These are phyloP conservation scores for Pseudocercospora fijiensis DNA, from an alignment of 2,329 filamentous ascomycete genomes.

Conservation along the genomic window DNA sequence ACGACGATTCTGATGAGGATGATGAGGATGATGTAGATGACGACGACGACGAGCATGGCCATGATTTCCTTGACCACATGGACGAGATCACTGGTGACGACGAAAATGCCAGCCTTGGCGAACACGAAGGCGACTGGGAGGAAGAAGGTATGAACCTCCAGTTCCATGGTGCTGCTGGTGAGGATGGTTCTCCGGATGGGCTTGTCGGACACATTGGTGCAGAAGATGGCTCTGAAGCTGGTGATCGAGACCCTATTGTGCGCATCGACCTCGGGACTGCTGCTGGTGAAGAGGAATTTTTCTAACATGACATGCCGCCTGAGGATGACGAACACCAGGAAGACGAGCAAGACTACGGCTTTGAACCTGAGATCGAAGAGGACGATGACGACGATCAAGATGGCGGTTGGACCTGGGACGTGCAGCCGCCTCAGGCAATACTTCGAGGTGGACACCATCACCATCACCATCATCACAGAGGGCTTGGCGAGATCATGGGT, in stretches of 20 bases:
- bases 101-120: slow-evolving; percentile 47
- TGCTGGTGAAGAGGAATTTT: slow-evolving; percentile 49
- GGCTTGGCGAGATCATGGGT: slow-evolving; percentile 32
- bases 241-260: slow-evolving; percentile 37
- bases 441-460: slow-evolving; percentile 24
- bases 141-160: slow-evolving; percentile 46
- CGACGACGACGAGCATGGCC: slow-evolving; percentile 58
- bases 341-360: slow-evolving; percentile 69
- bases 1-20: slow-evolving; percentile 59
- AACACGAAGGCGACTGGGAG: slow-evolving; percentile 50
- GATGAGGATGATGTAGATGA: slow-evolving; percentile 56
- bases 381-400: slow-evolving; percentile 36
- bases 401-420: slow-evolving; percentile 31
- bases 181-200: slow-evolving; percentile 46
- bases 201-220: slow-evolving; percentile 43
- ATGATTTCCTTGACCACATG: slow-evolving; percentile 58
- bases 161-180: slow-evolving; percentile 41
- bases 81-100: slow-evolving; percentile 51
- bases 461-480: slow-evolving; percentile 30
- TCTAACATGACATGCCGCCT: slow-evolving; percentile 60
- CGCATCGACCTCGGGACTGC: slow-evolving; percentile 47
- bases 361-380: slow-evolving; percentile 50
- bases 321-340: slow-evolving; percentile 52
- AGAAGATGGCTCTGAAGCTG: slow-evolving; percentile 40
- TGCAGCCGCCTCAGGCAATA: slow-evolving; percentile 24